A percentile compares a stretch with the other conserved stretches of the same genome.
Evolutionary conservation across 202 grass and related monocot species (phyloP).

Genomic region (Panicum virgatum): DNA sequence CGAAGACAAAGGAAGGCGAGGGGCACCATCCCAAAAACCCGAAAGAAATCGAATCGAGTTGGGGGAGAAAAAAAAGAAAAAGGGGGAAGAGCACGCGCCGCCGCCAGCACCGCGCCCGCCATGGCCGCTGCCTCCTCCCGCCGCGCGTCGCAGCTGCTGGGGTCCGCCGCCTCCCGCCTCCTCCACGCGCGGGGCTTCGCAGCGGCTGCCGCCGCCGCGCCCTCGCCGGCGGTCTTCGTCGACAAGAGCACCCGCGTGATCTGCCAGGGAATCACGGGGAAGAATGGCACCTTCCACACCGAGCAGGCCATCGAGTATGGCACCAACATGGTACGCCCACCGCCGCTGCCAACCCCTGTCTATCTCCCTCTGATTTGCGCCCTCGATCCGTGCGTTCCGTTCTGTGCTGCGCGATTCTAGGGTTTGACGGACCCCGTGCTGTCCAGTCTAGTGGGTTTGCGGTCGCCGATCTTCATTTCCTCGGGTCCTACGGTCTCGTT

Average conservation of each 20-base stretch:
- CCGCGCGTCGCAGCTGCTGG: constrained; percentile 65
- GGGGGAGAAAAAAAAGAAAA: neutral
- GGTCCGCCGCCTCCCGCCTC: constrained; percentile 66
- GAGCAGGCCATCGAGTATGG: constrained; percentile 99
- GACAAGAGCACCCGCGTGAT: constrained; percentile 99
- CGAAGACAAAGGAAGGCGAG: constrained; percentile 18
- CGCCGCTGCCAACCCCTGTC: neutral
- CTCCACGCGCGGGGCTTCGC: constrained; percentile 62
- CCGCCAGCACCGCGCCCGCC: constrained; percentile 34
- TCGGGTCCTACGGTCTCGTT: neutral
- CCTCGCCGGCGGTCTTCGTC: constrained; percentile 84
- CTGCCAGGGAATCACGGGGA: constrained; percentile 99
- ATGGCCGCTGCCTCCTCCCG: constrained; percentile 56
- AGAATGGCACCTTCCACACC: constrained; percentile 99
- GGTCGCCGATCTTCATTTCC: constrained; percentile 32
- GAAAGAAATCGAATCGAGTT: constrained; percentile 48
- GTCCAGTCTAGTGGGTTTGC: constrained; percentile 15
- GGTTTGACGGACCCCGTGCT: neutral
- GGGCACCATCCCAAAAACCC: constrained; percentile 24
- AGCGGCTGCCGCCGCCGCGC: constrained; percentile 57
- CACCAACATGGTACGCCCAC: constrained; percentile 77
- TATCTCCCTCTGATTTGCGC: neutral
- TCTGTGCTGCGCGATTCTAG: constrained; percentile 17
- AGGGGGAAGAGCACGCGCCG: constrained; percentile 36
- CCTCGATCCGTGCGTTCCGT: constrained; percentile 4